Evolutionary conservation across 129 eudicot species (phyloP), one percentile per base, ranked within the genome.

Genomic region (Flaveria bidentis): DNA sequence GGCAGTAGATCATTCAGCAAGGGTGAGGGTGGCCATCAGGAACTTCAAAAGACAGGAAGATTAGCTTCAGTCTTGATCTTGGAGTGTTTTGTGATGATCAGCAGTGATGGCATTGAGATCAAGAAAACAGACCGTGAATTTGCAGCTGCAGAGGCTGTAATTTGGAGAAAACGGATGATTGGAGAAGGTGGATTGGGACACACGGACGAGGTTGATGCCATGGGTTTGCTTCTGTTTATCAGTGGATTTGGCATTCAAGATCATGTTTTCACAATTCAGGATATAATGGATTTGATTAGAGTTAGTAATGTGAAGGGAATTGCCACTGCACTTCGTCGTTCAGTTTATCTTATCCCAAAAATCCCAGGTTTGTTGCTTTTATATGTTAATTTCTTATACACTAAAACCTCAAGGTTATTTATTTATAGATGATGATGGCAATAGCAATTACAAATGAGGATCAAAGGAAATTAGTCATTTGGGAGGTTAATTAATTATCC

Each of bases 181-280:
- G 14, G 5, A 16, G 95, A 91, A 84, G 95, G 92, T 65, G 89
- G 92, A 30, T 9, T 86, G 62, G 51, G 60, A 6, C 57, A 53
- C 39, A 87, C 84, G 63, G 69, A 74, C 28, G 87, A 87, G 79
- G 26, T 67, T 20, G 97, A 91, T 84, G 90, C 97, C 17, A 55
- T 86, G 66, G 97, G 97, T 33, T 84, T 91, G 77, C 86, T 91
- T 26, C 39, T 88, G 72, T 75, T 91, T 58, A 68, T 91, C 41
- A 79, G 92, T 44, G 79, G 97, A 62, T 91, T 85, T 73, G 97
- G 97, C 46, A 72, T 91, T 61, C 92, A 90, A 1, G 74, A 72
- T 67, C 5, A 1, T 13, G 67, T 26, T 46, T 91, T 91, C 76
- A 78, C 20, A 30, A 67, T 9, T 72, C 85, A 80, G 18, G 90